Percentiles rank a stretch among this genome's conserved stretches.
These are phyloP conservation scores for Colletotrichum sp. DNA, from an alignment of 2,329 filamentous ascomycete species.

Conservation along the genomic window DNA sequence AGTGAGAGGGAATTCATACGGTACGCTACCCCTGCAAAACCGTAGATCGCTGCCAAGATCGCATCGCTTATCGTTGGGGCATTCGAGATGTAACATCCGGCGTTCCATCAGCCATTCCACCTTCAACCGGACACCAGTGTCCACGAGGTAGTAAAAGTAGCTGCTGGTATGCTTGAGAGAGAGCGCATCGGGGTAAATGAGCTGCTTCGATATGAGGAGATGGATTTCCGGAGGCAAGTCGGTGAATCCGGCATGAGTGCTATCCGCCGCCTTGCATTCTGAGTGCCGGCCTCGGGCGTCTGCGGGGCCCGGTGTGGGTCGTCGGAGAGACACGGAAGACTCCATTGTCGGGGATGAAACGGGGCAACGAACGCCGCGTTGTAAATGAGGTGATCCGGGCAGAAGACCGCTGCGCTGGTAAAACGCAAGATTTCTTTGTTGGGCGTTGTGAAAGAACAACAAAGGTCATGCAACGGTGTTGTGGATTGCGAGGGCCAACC, in stretches of 20 bases:
- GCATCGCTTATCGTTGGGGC: conserved; percentile 63
- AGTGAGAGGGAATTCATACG: conserved; percentile 41
- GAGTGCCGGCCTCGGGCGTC: background rate
- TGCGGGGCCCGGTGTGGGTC: conserved; percentile 5
- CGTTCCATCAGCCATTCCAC: conserved; percentile 73
- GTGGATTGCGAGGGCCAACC: background rate
- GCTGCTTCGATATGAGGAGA: conserved; percentile 61
- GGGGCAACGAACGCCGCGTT: background rate
- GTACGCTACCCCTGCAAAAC: conserved; percentile 65
- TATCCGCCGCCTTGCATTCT: background rate
- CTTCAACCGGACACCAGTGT: conserved; percentile 70
- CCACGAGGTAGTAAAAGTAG: conserved; percentile 67
- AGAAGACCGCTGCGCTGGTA: background rate
- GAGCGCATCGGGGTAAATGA: conserved; percentile 74
- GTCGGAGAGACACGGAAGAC: background rate
- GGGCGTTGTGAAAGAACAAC: background rate
- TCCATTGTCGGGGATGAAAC: background rate
- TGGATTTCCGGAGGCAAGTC: conserved; percentile 71
- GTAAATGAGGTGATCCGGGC: background rate
- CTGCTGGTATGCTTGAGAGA: conserved; percentile 71
- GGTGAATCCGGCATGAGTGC: conserved; percentile 38
- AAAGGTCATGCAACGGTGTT: background rate
- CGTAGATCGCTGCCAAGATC: conserved; percentile 63
- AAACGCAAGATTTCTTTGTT: background rate
- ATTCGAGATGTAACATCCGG: conserved; percentile 66